Evolutionary conservation across 805 yeast species (phyloP), one percentile per base, ranked within the genome.

Genomic region (Metschnikowia matae): DNA sequence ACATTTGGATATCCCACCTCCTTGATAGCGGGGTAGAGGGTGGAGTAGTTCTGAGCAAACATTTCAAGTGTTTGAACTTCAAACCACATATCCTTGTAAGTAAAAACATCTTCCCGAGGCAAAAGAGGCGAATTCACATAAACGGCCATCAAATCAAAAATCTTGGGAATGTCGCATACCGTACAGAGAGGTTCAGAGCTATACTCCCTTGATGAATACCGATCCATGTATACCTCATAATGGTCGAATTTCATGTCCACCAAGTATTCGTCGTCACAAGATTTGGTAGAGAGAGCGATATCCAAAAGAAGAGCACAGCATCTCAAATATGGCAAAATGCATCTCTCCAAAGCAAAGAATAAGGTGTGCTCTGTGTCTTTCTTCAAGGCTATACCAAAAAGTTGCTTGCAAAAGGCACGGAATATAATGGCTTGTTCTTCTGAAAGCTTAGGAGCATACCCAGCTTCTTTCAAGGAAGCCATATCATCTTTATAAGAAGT

Each of bases 1-100:
- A 75, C 71, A 11, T 84, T 83, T 5, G 88, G 84, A 54, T 74
- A 81, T 21, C 77, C 83, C 23, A 77, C 23, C 33, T 3, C 2
- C 33, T 13, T 40, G 21, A 40, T 40, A 10, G 13, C 32, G 14
- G 33, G 20, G 33, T 40, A 40, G 20, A 40, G 33, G 11, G 33
- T 40, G n/a, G 33, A 23, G 26, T 26, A 40, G 33, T 40, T 40
- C 26, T 40, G 43, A 8, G 43, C 43, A 40, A 40, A 40, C 43
- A 40, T 40, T 40, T 40, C 43, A 18, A 14, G 36, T 13, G 17
- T 33, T 21, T 32, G 21, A n/a, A 50, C 48, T 18, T 44, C 40
- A 15, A 33, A 32, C 44, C 46, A 50, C 29, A 50, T 46, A 32
- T 39, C 38, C 13, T 32, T 21, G 20, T 26, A 21, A 4, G 36